Evolutionary conservation across 2,329 filamentous ascomycete species (phyloP), one percentile per base, ranked within the genome.

Genomic region (Cercospora janseana): DNA sequence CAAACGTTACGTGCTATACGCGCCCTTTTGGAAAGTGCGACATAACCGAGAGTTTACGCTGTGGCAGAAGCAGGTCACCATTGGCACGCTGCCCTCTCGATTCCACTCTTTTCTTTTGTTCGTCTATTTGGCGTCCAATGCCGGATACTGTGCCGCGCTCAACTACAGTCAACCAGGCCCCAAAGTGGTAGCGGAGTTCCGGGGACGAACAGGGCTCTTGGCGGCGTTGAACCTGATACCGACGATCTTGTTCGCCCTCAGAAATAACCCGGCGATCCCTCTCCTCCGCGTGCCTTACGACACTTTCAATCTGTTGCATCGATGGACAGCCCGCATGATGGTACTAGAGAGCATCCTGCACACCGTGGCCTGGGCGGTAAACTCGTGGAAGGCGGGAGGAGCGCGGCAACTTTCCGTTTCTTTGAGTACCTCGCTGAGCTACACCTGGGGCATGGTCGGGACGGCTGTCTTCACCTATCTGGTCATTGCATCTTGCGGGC

Each of bases 191-290:
- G 91, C 91, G 18, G 87, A 95, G 66, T 76, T 96, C 34, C 85
- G 93, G 62, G 91, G 91, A 28, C 83, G 93, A 51, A 87, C 87
- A 5, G 93, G 93, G 47, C 86, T 85, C 6, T 78, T 98, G 57
- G 84, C 91, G 4, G 77, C 90, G 8, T 80, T 95, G 63, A 98
- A 96, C 72, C 87, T 97, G 81, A 82, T 98, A 24, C 91, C 93
- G 4, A 82, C 96, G 21, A 49, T 97, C 63, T 80, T 97, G 57
- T 81, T 97, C 50, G 90, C 91, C 9, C 84, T 89, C 27, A 86
- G 93, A 66, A 97, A 97, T 75, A 98, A 97, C 72, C 88, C 89
- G 6, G 76, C 96, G 41, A 96, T 97, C 64, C 70, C 76, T 3
- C 69, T 94, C 26, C 78, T 97, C 50, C 82, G 86, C 61, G 86